phyloP scores from a whole-genome alignment of 805 yeast species.

The Nakazawaea populi region DNA sequence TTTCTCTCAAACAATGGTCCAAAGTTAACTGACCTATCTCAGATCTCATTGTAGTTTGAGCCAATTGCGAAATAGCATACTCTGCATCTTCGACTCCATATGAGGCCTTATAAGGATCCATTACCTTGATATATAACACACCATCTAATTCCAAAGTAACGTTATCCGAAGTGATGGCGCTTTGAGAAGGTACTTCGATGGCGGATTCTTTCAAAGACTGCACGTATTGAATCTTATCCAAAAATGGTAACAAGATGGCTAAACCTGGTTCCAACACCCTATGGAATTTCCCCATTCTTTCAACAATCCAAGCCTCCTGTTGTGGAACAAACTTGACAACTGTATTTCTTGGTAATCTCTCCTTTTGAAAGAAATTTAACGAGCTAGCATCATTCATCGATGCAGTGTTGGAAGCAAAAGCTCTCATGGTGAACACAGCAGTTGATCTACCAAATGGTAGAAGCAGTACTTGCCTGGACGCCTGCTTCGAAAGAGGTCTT shows the following conservation, averaged over 20 bases:
- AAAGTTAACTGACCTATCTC: conserved; percentile 81
- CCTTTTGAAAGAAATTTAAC: conserved; percentile 54
- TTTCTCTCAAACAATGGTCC: conserved; percentile 72
- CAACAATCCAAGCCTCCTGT: conserved; percentile 88
- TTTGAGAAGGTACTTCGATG: conserved; percentile 78
- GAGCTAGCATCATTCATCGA: neutral
- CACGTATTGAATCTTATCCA: conserved; percentile 76
- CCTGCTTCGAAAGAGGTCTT: no score
- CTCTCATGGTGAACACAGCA: neutral
- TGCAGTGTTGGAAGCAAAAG: neutral
- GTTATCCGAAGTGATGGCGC: conserved; percentile 81
- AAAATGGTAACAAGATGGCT: conserved; percentile 63
- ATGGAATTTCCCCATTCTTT: conserved; percentile 83
- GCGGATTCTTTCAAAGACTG: conserved; percentile 80
- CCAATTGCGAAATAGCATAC: conserved; percentile 78
- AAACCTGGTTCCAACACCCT: conserved; percentile 68
- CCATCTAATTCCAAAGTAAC: conserved; percentile 85
- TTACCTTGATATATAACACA: conserved; percentile 68
- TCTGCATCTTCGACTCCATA: conserved; percentile 87
- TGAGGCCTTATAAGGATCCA: conserved; percentile 79
- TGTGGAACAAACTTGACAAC: conserved; percentile 78
- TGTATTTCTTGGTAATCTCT: conserved; percentile 69
- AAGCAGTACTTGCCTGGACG: no score
- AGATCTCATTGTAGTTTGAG: conserved; percentile 87
- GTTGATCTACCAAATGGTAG: no score